These are phyloP conservation scores for Gypsophila paniculata DNA, from an alignment of 179 eudicot species.

Conservation along the genomic window DNA sequence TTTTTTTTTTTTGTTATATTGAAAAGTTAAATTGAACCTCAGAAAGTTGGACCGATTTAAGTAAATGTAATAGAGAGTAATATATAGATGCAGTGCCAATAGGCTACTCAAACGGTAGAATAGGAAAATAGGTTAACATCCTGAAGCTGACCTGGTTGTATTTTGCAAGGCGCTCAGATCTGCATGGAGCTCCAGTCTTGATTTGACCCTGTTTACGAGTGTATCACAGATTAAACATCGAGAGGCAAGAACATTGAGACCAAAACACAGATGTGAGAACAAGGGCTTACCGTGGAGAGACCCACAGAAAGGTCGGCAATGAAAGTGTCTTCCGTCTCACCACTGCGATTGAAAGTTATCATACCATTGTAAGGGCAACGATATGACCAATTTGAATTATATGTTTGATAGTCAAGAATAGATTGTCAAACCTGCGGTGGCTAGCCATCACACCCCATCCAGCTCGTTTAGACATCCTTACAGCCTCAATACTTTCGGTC, in stretches of 20 bases:
- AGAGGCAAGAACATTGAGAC: neutral
- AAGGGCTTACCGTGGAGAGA: slow-evolving; percentile 70
- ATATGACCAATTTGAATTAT: neutral
- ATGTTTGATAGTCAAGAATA: neutral
- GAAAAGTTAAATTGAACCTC: too few relatives aligned
- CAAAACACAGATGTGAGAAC: neutral
- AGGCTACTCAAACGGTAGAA: neutral
- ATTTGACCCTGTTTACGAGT: slow-evolving; percentile 69
- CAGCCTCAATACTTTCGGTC: slow-evolving; percentile 97
- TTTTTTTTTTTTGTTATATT: too few relatives aligned
- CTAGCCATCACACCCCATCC: slow-evolving; percentile 99
- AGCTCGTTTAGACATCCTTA: slow-evolving; percentile 86
- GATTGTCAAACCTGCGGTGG: slow-evolving; percentile 69
- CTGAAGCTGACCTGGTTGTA: slow-evolving; percentile 68
- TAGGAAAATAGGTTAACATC: neutral
- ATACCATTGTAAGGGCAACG: slow-evolving; percentile 5
- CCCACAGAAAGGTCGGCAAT: slow-evolving; percentile 97
- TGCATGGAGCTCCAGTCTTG: slow-evolving; percentile 97
- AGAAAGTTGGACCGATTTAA: neutral
- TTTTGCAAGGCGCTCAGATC: slow-evolving; percentile 96
- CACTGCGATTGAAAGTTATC: slow-evolving; percentile 44
- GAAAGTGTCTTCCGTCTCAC: slow-evolving; percentile 96
- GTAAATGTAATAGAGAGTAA: neutral
- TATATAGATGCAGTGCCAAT: too few relatives aligned
- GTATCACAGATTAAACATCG: neutral